Evolutionary conservation across 2,329 filamentous ascomycete species (phyloP), one percentile per base, ranked within the genome.

Genomic region (Microcyclospora tardicrescens): DNA sequence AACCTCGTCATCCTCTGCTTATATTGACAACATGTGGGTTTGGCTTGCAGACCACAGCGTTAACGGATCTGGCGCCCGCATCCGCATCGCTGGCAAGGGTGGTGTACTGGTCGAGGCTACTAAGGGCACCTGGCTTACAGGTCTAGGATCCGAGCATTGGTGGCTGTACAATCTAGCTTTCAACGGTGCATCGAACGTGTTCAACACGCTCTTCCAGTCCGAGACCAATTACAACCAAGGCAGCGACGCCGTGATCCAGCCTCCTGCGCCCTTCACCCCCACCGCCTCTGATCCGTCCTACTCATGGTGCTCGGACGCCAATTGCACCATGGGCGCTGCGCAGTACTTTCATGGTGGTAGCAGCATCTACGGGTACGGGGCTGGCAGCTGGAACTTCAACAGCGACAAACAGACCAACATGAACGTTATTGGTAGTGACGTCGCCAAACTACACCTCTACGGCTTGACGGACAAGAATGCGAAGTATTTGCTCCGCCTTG

Each of bases 21-120:
- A 73, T 45, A 60, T 72, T 34, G 69, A 74, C 46, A 70, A 68
- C 41, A 57, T 64, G 37, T 70, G 65, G 68, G 61, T 59, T 46
- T 69, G 66, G 65, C 60, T 63, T 1, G 66, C 66, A 0, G 69
- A 73, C 44, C 69, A 73, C 55, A 62, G 63, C 37, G 56, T 71
- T 12, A 57, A 63, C 33, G 66, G 66, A 8, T 35, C 28, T 16
- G 33, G 31, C n/a, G 29, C 11, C 1, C n/a, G 24, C 13, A 61
- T 59, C 36, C 63, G 52, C 38, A 45, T 43, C 24, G 45, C 53
- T 39, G 52, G 52, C n/a, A 65, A 61, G 16, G 67, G 63, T 28
- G 42, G 44, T 6, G 28, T 47, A 4, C 35, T 46, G n/a, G 32
- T 47, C 14, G 64, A 71, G 48, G 61, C 61, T 12, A 64, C 60